phyloP scores from a whole-genome alignment of 2,329 filamentous ascomycete species.

The Leptographium radiaticola region DNA sequence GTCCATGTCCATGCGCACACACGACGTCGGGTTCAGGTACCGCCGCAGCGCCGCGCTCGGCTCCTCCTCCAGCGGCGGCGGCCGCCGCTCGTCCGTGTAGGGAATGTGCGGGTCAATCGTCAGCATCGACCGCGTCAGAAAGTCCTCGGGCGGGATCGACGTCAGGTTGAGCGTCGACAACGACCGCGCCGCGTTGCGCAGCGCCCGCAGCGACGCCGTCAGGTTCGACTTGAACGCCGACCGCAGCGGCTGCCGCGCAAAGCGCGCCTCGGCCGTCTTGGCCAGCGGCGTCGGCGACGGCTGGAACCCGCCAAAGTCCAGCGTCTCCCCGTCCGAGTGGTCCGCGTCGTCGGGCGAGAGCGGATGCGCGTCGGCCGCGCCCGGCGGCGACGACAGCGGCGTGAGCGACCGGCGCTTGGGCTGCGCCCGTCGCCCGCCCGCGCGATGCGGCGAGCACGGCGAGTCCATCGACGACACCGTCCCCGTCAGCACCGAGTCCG shows the following conservation, averaged over 20 bases:
- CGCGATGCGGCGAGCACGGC: constrained; percentile 26
- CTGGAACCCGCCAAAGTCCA: constrained; percentile 37
- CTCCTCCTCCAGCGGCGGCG: constrained; percentile 47
- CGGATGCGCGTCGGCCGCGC: constrained; percentile 37
- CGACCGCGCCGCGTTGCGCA: constrained; percentile 51
- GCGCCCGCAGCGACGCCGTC: constrained; percentile 50
- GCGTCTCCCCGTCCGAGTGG: constrained; percentile 25
- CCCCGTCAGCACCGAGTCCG: constrained; percentile 39
- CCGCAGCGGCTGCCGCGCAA: constrained; percentile 32
- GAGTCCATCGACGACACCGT: constrained; percentile 34
- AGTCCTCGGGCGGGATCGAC: constrained; percentile 52
- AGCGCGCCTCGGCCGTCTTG: constrained; percentile 6
- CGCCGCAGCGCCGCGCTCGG: constrained; percentile 53
- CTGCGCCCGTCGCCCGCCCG: constrained; percentile 20
- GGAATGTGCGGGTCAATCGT: constrained; percentile 54
- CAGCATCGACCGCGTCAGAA: constrained; percentile 53
- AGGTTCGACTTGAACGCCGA: constrained; percentile 56
- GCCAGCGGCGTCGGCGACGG: constrained; percentile 13
- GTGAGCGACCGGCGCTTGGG: constrained; percentile 37
- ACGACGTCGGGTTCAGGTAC: constrained; percentile 52
- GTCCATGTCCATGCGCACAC: constrained; percentile 28
- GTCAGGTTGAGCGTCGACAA: constrained; percentile 50
- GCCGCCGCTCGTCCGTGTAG: constrained; percentile 54
- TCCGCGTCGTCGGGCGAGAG: constrained; percentile 26
- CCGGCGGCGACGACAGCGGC: constrained; percentile 41